Evolutionary conservation across 305 asterid genomes (phyloP).

Genomic region (Rubia peregrina): DNA sequence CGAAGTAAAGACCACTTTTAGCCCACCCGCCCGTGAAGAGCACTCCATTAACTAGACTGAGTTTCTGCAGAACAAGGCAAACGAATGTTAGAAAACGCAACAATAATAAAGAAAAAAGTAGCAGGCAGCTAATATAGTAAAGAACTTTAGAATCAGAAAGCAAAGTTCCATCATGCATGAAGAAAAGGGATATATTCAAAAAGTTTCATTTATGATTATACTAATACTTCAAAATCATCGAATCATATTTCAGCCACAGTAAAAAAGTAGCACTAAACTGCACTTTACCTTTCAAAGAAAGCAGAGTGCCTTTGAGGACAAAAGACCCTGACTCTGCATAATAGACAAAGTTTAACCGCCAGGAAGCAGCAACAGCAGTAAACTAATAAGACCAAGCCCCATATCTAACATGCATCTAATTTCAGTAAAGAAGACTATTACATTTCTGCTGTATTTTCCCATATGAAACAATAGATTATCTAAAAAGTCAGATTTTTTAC

Average conservation of each 20-base stretch:
- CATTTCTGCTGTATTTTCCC: background rate
- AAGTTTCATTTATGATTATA: background rate
- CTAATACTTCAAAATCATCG: background rate
- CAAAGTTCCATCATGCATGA: background rate
- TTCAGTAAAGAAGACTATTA: background rate
- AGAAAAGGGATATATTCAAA: background rate
- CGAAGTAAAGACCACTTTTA: conserved; percentile 59
- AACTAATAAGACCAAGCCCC: background rate
- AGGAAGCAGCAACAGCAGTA: conserved; percentile 6
- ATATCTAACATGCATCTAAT: background rate
- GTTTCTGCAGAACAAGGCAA: conserved; percentile 53
- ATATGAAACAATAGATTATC: background rate
- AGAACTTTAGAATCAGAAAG: background rate
- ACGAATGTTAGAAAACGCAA: background rate
- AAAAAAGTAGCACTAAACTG: conserved; percentile 10
- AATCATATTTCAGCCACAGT: background rate
- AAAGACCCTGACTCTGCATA: conserved; percentile 23
- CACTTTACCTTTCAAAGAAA: conserved; percentile 25
- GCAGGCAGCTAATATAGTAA: background rate
- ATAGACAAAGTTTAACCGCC: conserved; percentile 13
- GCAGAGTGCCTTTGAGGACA: conserved; percentile 34
- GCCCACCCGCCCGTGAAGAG: conserved; percentile 88
- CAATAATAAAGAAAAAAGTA: background rate
- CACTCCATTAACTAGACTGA: conserved; percentile 78
- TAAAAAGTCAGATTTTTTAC: background rate